A percentile compares a stretch with the other conserved stretches of the same genome.
Evolutionary conservation across 2,329 filamentous ascomycete species (phyloP).

Genomic region (Sporothrix humicola): DNA sequence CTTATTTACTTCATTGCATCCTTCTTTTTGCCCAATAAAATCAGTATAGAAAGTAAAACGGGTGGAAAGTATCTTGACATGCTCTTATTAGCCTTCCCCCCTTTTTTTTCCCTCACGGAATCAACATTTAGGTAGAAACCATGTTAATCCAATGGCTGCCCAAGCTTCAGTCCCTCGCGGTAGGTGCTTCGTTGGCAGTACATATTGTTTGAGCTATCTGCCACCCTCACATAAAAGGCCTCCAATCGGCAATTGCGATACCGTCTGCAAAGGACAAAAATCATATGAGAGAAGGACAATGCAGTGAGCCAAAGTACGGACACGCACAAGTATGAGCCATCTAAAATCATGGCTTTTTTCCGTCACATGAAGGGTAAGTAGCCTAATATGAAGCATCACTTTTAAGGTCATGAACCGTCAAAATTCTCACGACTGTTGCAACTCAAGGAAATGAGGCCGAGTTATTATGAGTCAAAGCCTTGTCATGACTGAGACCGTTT

Average conservation of each 20-base stretch:
- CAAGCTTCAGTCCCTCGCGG: conserved; percentile 16
- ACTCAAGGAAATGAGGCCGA: too few species aligned
- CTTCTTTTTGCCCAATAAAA: neutral
- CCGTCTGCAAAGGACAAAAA: conserved; percentile 10
- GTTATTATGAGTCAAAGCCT: too few species aligned
- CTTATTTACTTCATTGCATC: too few species aligned
- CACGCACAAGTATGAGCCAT: neutral
- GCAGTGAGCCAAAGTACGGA: neutral
- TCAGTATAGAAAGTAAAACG: neutral
- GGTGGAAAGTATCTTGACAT: neutral
- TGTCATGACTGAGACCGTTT: too few species aligned
- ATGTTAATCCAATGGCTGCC: conserved; percentile 28
- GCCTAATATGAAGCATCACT: too few species aligned
- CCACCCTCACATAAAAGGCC: neutral
- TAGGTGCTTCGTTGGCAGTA: conserved; percentile 33
- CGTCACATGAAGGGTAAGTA: neutral
- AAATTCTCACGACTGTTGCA: too few species aligned
- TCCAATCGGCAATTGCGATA: conserved; percentile 23
- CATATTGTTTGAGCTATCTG: neutral
- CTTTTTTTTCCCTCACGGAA: neutral
- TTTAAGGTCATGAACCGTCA: too few species aligned
- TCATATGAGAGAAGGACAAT: conserved; percentile 19
- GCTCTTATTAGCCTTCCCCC: neutral
- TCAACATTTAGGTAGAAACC: neutral
- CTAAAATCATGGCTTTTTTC: neutral